These are phyloP conservation scores for Elongisporangium prolatum DNA, from an alignment of 352 stramenopile species.

Conservation along the genomic window DNA sequence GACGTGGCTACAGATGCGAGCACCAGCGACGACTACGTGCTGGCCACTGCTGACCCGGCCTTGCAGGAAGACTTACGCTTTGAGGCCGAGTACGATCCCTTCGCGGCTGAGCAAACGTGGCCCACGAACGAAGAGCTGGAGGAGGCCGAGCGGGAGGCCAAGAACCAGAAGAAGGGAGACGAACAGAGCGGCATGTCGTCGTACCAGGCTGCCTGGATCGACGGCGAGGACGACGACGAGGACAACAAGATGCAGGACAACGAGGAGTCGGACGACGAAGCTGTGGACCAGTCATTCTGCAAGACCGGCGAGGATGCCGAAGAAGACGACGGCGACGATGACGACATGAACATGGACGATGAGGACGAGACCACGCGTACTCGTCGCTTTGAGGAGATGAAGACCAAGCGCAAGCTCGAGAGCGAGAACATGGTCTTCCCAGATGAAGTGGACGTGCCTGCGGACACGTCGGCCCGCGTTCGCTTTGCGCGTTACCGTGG, in stretches of 20 bases:
- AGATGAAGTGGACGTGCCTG: conserved; percentile 90
- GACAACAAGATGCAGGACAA: conserved; percentile 59
- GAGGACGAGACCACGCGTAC: conserved; percentile 43
- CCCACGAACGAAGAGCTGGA: conserved; percentile 94
- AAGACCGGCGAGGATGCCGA: conserved; percentile 56
- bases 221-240: conserved; percentile 64
- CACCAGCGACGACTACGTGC: conserved; percentile 23
- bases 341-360: conserved; percentile 75
- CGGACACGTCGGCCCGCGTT: conserved; percentile 52
- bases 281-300: conserved; percentile 78
- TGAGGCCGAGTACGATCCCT: conserved; percentile 90
- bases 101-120: conserved; percentile 98
- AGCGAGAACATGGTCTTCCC: conserved; percentile 94
- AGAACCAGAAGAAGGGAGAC: conserved; percentile 50
- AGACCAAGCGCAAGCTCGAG: conserved; percentile 86
- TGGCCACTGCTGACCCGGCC: conserved; percentile 58
- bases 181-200: conserved; percentile 73
- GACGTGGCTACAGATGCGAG: conserved; percentile 21
- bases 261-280: conserved; percentile 33
- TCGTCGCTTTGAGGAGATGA: conserved; percentile 35
- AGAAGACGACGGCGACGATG: conserved; percentile 61
- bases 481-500: conserved; percentile 92
- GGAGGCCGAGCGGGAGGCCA: conserved; percentile 63
- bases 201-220: conserved; percentile 95
- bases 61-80: conserved; percentile 81